phyloP scores from a whole-genome alignment of 495 filamentous ascomycete genomes.

The Aspergillus carlsbadensis region DNA sequence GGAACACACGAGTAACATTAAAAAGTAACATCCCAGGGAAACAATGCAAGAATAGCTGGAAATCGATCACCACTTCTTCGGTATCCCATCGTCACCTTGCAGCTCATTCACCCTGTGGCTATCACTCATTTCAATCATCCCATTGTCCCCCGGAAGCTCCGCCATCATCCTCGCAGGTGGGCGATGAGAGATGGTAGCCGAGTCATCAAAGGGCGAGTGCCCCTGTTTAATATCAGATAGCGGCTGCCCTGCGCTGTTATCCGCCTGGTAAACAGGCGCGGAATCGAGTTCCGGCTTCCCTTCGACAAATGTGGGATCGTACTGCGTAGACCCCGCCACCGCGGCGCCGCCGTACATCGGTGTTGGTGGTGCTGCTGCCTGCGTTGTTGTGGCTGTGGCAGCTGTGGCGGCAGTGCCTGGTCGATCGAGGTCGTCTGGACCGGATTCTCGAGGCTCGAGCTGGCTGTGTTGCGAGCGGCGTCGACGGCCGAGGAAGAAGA shows the following conservation, averaged over 20 bases:
- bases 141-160: neutral
- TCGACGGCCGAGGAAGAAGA: conserved; percentile 10
- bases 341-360: neutral
- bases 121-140: conserved; percentile 8
- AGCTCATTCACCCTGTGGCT: conserved; percentile 5
- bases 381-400: neutral
- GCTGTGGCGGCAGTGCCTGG: neutral
- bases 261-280: neutral
- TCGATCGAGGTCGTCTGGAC: neutral
- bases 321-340: neutral
- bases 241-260: neutral
- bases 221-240: neutral
- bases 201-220: neutral
- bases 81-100: neutral
- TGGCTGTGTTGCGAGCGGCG: neutral
- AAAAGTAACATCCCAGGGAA: too few relatives aligned
- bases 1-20: too few relatives aligned
- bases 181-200: neutral
- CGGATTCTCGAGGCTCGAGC: neutral
- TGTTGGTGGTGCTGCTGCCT: neutral
- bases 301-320: neutral
- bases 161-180: neutral
- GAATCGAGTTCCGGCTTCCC: neutral
- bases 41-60: too few relatives aligned
- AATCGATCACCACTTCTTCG: too few relatives aligned